Evolutionary conservation across 495 filamentous ascomycete genomes (phyloP), one percentile per base, ranked within the genome.

Genomic region (Xanthoparmelia taractica): DNA sequence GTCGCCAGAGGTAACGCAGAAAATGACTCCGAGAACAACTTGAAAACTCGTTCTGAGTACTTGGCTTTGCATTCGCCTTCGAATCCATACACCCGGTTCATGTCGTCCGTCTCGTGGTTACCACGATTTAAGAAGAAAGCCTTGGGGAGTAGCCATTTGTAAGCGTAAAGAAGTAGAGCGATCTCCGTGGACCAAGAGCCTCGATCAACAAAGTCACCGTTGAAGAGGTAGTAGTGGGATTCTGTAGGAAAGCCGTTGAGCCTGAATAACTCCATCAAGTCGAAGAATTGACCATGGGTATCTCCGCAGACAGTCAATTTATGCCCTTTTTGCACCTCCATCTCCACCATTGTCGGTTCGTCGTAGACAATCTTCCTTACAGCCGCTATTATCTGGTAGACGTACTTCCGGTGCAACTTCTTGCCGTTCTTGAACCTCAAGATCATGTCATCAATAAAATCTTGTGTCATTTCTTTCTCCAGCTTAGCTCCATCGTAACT

Each of bases 61-160:
- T 99, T 99, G 63, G 90, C 90, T 72, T 90, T 91, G 77, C 95
- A 97, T 72, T 99, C 94, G 70, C 95, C 94, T 72, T 97, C 94
- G 70, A 99, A 99, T 57, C 94, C 94, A 71, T 99, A 97, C 33
- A 94, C 92, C 72, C 90, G 85, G 79, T 99, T 99, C 94, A 99
- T 99, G 74, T 97, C 94, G 73, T 99, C 94, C 63, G 94, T 97
- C 77, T 99, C 94, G 78, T 99, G 94, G 76, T 99, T 99, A 65
- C 94, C 94, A 58, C 94, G 87, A 81, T 99, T 99, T 64, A 99
- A 79, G 85, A 96, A 99, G 76, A 99, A 90, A 45, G 79, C 82
- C 43, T 85, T 82, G 0, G 95, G 94, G 59, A 86, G 86, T 67
- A 99, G 75, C 92, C 90, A 96, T 77, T 99, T 99, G 81, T 96